Evolutionary conservation across 2,329 filamentous ascomycete genomes (phyloP).

Genomic region (Coniosporium tulheliwenetii): DNA sequence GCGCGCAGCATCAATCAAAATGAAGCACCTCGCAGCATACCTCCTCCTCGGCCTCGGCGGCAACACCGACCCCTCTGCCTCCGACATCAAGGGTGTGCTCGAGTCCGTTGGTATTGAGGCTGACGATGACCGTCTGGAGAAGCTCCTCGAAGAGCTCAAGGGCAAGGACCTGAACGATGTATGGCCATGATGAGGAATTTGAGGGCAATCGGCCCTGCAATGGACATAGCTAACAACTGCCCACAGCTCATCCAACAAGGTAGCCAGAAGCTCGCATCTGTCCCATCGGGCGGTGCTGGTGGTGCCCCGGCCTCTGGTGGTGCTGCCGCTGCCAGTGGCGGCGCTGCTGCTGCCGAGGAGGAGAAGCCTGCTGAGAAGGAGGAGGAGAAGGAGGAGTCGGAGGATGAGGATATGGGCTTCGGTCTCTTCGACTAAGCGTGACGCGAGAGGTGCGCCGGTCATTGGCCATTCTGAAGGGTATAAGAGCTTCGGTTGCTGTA

Average conservation of each 20-base stretch:
- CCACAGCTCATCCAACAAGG: slow-evolving; percentile 78
- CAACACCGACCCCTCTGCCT: slow-evolving; percentile 74
- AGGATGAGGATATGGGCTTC: slow-evolving; percentile 60
- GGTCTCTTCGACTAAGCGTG: slow-evolving; percentile 49
- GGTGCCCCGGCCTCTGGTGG: slow-evolving; percentile 47
- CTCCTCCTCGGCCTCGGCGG: slow-evolving; percentile 90
- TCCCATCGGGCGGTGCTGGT: slow-evolving; percentile 79
- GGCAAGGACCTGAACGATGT: slow-evolving; percentile 90
- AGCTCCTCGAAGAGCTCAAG: slow-evolving; percentile 79
- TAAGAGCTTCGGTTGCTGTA: too few relatives aligned
- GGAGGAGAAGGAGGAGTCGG: slow-evolving; percentile 66
- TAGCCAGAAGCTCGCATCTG: slow-evolving; percentile 87
- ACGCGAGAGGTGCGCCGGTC: slow-evolving; percentile 13
- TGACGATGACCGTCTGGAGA: slow-evolving; percentile 70
- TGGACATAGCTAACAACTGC: slow-evolving; percentile 11
- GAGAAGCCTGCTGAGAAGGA: slow-evolving; percentile 51
- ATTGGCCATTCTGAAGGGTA: too few relatives aligned
- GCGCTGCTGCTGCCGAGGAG: slow-evolving; percentile 36
- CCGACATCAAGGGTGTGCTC: slow-evolving; percentile 79
- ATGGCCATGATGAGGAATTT: slow-evolving; percentile 18
- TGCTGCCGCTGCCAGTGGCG: slow-evolving; percentile 52
- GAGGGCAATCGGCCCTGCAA: background rate
- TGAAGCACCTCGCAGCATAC: slow-evolving; percentile 99
- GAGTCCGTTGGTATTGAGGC: slow-evolving; percentile 90
- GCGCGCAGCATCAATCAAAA: slow-evolving; percentile 41